Evolutionary conservation across 345 rosid species (phyloP).

Genomic region (Sonneratia caseolaris): DNA sequence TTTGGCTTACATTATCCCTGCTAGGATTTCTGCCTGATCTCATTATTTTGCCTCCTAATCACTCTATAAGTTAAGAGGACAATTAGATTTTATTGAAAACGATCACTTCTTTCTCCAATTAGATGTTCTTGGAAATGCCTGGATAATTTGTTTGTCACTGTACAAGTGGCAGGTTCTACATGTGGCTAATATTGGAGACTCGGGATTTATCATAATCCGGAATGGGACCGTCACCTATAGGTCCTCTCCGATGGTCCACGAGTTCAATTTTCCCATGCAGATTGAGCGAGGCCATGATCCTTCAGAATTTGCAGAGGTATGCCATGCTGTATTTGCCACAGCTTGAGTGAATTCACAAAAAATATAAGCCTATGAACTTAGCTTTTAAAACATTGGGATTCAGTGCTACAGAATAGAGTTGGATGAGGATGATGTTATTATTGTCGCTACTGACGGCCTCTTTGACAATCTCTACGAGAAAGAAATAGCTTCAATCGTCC

Average conservation of each 20-base stretch:
- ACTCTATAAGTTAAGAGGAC: background rate
- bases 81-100: background rate
- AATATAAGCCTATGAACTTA: background rate
- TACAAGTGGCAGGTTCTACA: constrained; percentile 38
- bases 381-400: background rate
- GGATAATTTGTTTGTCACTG: background rate
- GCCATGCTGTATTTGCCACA: background rate
- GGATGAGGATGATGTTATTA: constrained; percentile 47
- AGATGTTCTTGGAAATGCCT: background rate
- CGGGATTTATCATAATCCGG: constrained; percentile 63
- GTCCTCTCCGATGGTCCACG: constrained; percentile 56
- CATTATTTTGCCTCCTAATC: background rate
- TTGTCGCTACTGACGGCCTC: constrained; percentile 65
- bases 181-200: constrained; percentile 68
- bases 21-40: too few relatives aligned
- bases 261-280: constrained; percentile 56
- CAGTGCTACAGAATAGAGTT: constrained; percentile 47
- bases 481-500: constrained; percentile 45
- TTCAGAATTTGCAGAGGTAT: constrained; percentile 45
- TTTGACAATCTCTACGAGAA: constrained; percentile 63
- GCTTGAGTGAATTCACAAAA: background rate
- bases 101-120: background rate
- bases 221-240: constrained; percentile 34
- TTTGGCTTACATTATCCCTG: too few relatives aligned
- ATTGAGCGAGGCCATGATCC: constrained; percentile 40